Conservation (phyloP, 805 yeast genomes). For the Sungouiozyma ichnusensis region DNA sequence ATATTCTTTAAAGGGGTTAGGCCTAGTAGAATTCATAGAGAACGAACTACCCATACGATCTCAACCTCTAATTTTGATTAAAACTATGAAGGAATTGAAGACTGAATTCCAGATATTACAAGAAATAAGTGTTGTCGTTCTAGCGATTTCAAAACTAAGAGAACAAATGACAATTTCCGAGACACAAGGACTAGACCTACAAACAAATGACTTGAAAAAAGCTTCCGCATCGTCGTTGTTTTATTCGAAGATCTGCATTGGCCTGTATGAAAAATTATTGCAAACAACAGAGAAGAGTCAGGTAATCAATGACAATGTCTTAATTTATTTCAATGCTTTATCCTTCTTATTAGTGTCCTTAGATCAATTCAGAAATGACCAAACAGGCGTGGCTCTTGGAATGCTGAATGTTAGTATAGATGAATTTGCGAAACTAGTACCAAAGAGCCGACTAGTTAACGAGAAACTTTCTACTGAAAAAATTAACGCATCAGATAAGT, state of each 20-base stretch:
- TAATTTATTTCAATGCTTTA: slow-evolving; percentile 16
- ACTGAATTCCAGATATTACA: slow-evolving; percentile 17
- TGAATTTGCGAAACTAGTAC: slow-evolving; percentile 10
- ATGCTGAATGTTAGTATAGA: slow-evolving; percentile 19
- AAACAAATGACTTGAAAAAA: slow-evolving; percentile 21
- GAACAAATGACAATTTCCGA: slow-evolving; percentile 13
- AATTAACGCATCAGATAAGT: slow-evolving; percentile 2
- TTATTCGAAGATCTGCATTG: slow-evolving; percentile 22
- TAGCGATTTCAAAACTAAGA: slow-evolving; percentile 25
- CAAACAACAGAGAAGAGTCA: slow-evolving; percentile 2
- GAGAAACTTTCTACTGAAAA: slow-evolving; percentile 6
- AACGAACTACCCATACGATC: not conserved
- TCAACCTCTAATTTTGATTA: not conserved
- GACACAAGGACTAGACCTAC: slow-evolving; percentile 22
- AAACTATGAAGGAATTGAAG: slow-evolving; percentile 4
- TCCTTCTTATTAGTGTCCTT: slow-evolving; percentile 20
- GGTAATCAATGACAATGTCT: slow-evolving; percentile 8
- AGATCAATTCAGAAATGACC: slow-evolving; percentile 19
- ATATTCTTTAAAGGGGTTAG: slow-evolving; percentile 20
- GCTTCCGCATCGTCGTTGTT: slow-evolving; percentile 17
- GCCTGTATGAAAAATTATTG: slow-evolving; percentile 16
- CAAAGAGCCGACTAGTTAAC: slow-evolving; percentile 9
- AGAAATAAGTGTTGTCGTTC: slow-evolving; percentile 21
- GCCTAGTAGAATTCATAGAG: slow-evolving; percentile 14
- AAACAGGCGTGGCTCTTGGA: slow-evolving; percentile 23